A percentile compares a stretch with the other conserved stretches of the same genome.
Conservation (phyloP, 2,329 filamentous ascomycete species). For the Claviceps monticola region DNA sequence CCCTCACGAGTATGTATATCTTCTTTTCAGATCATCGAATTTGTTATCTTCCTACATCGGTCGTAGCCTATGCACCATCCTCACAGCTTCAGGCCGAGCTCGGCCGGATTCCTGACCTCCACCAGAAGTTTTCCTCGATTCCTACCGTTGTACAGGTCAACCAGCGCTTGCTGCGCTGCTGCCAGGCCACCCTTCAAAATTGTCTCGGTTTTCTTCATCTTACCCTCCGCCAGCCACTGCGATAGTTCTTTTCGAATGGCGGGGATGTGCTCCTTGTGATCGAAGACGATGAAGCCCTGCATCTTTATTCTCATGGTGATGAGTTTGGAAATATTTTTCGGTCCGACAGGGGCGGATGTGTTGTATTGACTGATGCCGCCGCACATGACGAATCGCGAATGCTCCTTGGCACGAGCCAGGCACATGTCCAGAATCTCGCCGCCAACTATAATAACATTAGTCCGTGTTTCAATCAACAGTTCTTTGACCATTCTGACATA, state of each 20-base stretch:
- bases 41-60: too few relatives aligned
- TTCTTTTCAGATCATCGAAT: too few relatives aligned
- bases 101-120: constrained; percentile 29
- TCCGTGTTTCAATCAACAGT: too few relatives aligned
- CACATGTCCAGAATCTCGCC: constrained; percentile 57
- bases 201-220: constrained; percentile 57
- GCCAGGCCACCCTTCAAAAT: constrained; percentile 55
- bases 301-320: constrained; percentile 44
- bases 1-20: too few relatives aligned
- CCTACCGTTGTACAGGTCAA: constrained; percentile 50
- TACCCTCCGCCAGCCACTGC: constrained; percentile 57
- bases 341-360: constrained; percentile 37
- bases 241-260: constrained; percentile 46
- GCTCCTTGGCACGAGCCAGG: constrained; percentile 45
- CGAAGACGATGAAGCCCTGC: constrained; percentile 62
- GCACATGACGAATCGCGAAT: constrained; percentile 57
- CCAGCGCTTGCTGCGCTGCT: constrained; percentile 47
- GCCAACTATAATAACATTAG: constrained; percentile 31
- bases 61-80: too few relatives aligned
- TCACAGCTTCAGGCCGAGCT: constrained; percentile 11
- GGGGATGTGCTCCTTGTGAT: constrained; percentile 45
- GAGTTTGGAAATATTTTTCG: constrained; percentile 39
- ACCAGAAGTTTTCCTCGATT: constrained; percentile 58
- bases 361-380: constrained; percentile 61
- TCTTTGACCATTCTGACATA: constrained; percentile 8